Evolutionary conservation across 2,329 filamentous ascomycete species (phyloP), one percentile per base, ranked within the genome.

Genomic region (Xylariaceae sp.): DNA sequence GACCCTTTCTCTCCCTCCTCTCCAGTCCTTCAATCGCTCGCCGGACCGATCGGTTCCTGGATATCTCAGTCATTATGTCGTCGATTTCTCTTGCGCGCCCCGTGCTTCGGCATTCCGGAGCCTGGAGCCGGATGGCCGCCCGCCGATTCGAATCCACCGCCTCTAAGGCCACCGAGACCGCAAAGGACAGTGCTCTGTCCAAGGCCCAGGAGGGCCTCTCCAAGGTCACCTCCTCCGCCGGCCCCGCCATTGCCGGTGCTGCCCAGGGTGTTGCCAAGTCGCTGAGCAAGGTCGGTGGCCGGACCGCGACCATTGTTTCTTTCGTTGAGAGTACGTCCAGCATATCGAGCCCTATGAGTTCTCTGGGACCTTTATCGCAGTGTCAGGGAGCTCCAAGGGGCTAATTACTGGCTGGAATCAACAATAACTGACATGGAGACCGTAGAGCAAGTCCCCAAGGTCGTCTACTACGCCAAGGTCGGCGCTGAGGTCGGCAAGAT

Each of bases 391-490:
- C 37, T 48, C 8, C 56, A 37, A 18, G 2, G 30, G 49, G 15
- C 48, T 52, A 18, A 53, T 49, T 15, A 37, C 10, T 18, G 15
- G 30, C 11, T 1, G 15, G 23, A 51, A 45, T 47, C 13, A 39
- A 35, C 30, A 55, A 57, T 51, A 47, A 53, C 66, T 70, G 53
- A 71, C 57, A 17, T 48, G 4, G 37, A 54, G 39, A 56, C 61
- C 55, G 63, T 57, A 97, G 93, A 87, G 76, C 83, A 94, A 80
- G 85, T 92, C 68, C 94, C 94, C 69, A 87, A 87, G 64, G 88
- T 92, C 65, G 74, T 95, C 74, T 97, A 97, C 85, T 99, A 97
- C 82, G 87, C 88, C 72, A 89, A 87, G 75, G 93, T 97, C 73
- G 89, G 83, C 70, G 79, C 92, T 66, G 94, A 99, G 82, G 82